Percentiles rank a stretch among this genome's conserved stretches.
Evolutionary conservation across 139 green algal genomes (phyloP).

Genomic region (Micractinium conductrix): DNA sequence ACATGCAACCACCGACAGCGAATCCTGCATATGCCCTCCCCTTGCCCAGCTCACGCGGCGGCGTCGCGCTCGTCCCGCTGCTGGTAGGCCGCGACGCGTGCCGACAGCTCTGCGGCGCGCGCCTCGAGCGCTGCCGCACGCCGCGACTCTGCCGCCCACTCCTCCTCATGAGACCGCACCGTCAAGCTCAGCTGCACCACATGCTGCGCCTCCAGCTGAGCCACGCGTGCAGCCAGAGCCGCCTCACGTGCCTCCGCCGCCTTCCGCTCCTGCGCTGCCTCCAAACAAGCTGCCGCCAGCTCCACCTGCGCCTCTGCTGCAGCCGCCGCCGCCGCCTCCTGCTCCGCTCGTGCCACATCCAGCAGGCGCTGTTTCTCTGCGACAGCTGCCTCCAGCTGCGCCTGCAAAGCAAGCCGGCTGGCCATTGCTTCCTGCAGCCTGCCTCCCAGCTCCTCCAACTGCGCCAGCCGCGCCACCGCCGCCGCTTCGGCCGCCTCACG

Average conservation of each 20-base stretch:
- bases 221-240: neutral
- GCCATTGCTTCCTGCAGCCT: neutral
- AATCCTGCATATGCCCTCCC: neutral
- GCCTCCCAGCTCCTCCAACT: neutral
- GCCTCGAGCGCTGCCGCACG: neutral
- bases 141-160: slow-evolving; percentile 3
- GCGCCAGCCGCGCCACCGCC: neutral
- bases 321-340: neutral
- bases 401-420: neutral
- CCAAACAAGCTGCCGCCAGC: too few species aligned
- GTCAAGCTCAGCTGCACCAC: slow-evolving; percentile 19
- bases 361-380: slow-evolving; percentile 9
- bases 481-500: neutral
- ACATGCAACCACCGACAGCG: too few species aligned
- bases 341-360: neutral
- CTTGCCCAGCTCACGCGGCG: slow-evolving; percentile 10
- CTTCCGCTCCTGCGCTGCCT: neutral
- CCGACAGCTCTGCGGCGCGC: neutral
- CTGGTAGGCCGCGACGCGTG: neutral
- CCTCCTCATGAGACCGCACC: slow-evolving; percentile 7
- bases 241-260: neutral
- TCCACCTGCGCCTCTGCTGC: too few species aligned
- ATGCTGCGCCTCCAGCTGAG: slow-evolving; percentile 11
- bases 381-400: neutral
- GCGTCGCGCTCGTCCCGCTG: neutral